These are phyloP conservation scores for Fusarium lateritium DNA, from an alignment of 2,329 filamentous ascomycete genomes.

Conservation along the genomic window DNA sequence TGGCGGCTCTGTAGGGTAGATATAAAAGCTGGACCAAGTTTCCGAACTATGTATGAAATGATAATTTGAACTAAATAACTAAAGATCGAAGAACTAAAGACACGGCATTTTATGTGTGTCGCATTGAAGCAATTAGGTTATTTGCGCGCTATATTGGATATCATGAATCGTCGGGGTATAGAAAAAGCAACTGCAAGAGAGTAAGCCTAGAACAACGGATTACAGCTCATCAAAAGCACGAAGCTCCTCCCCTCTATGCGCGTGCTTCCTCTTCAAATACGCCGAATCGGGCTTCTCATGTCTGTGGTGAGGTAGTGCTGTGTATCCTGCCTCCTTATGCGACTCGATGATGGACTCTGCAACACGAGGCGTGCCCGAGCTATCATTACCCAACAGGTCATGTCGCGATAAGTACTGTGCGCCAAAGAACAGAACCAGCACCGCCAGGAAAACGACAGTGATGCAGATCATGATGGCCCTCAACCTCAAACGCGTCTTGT, in stretches of 20 bases:
- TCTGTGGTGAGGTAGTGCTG: slow-evolving; percentile 36
- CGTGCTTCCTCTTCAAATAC: slow-evolving; percentile 49
- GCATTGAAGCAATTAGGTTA: background rate
- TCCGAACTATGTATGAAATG: background rate
- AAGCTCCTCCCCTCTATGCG: slow-evolving; percentile 55
- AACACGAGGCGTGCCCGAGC: slow-evolving; percentile 25
- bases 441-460: slow-evolving; percentile 62
- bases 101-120: no score
- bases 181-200: slow-evolving; percentile 11
- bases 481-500: slow-evolving; percentile 74
- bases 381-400: slow-evolving; percentile 20
- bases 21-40: background rate
- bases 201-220: slow-evolving; percentile 18
- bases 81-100: no score
- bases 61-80: background rate
- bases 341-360: slow-evolving; percentile 46
- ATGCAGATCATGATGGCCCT: slow-evolving; percentile 75
- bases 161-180: slow-evolving; percentile 37
- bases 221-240: slow-evolving; percentile 65
- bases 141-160: slow-evolving; percentile 32
- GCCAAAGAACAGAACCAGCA: slow-evolving; percentile 60
- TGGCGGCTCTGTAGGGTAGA: background rate
- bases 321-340: slow-evolving; percentile 43
- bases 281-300: slow-evolving; percentile 44
- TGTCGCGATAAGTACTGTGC: slow-evolving; percentile 46